Conservation (phyloP, 1,284 basidiomycete species). For the Naganishia albida region DNA sequence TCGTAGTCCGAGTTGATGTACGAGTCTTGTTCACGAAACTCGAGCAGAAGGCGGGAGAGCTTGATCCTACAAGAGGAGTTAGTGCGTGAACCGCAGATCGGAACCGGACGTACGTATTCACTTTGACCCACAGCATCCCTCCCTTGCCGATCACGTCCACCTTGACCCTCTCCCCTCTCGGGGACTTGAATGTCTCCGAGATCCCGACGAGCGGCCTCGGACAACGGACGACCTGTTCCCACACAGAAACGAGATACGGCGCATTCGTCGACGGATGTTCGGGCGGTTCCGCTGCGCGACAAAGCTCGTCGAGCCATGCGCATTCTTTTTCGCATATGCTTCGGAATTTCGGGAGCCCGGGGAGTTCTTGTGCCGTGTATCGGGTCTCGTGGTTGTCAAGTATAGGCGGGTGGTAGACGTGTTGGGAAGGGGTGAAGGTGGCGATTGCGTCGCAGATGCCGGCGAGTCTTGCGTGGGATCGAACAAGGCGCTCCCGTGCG, state of each 20-base stretch:
- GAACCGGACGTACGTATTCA: conserved; percentile 69
- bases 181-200: conserved; percentile 42
- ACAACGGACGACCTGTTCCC: conserved; percentile 70
- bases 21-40: conserved; percentile 77
- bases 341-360: conserved; percentile 23
- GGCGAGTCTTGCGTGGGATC: conserved; percentile 9
- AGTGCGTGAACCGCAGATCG: not conserved
- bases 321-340: conserved; percentile 24
- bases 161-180: conserved; percentile 55
- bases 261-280: conserved; percentile 30
- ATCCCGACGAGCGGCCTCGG: conserved; percentile 63
- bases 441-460: conserved; percentile 10
- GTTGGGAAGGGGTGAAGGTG: conserved; percentile 6
- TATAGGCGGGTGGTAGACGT: conserved; percentile 29
- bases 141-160: conserved; percentile 76
- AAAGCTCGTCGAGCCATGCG: conserved; percentile 21
- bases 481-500: not conserved
- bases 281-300: conserved; percentile 11
- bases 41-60: conserved; percentile 69
- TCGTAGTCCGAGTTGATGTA: conserved; percentile 59
- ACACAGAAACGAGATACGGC: conserved; percentile 52
- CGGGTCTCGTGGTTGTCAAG: conserved; percentile 26
- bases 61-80: conserved; percentile 62
- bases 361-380: conserved; percentile 16
- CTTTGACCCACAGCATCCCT: conserved; percentile 71